These are phyloP conservation scores for Cercophora newfieldiana DNA, from an alignment of 495 filamentous ascomycete genomes.

Conservation along the genomic window DNA sequence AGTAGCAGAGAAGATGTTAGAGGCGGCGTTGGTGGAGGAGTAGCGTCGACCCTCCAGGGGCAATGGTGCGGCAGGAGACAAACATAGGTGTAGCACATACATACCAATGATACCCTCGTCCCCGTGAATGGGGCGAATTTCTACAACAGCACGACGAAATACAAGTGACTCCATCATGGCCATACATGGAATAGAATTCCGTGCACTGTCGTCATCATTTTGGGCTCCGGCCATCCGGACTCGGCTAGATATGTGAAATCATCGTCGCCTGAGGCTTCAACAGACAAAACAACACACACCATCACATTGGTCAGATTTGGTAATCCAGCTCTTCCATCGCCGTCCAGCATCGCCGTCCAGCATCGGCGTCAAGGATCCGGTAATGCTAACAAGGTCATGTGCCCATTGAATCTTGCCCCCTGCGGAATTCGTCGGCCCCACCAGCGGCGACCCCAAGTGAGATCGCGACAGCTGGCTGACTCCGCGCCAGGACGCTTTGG, in stretches of 20 bases:
- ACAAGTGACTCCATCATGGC: no score
- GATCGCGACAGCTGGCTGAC: not conserved
- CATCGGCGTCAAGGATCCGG: not conserved
- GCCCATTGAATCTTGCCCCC: not conserved
- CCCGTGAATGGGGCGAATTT: no score
- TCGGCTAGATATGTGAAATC: no score
- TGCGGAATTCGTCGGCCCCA: not conserved
- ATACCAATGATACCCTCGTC: no score
- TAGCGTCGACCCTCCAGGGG: not conserved
- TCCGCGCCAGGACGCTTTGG: not conserved
- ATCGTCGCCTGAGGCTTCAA: no score
- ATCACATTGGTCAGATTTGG: not conserved
- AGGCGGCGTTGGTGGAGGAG: conserved; percentile 42
- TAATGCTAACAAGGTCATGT: not conserved
- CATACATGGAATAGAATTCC: no score
- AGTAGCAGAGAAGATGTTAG: conserved; percentile 59
- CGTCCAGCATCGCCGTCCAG: not conserved
- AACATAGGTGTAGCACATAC: no score
- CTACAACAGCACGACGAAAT: no score
- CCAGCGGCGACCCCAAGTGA: not conserved
- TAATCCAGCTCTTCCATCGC: not conserved
- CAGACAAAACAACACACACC: not conserved
- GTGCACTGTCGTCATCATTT: no score
- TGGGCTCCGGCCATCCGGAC: no score
- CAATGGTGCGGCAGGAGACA: not conserved